Base-by-base conservation (phyloP, 2,329 filamentous ascomycete species). In the Alternaria brassicicola region DNA sequence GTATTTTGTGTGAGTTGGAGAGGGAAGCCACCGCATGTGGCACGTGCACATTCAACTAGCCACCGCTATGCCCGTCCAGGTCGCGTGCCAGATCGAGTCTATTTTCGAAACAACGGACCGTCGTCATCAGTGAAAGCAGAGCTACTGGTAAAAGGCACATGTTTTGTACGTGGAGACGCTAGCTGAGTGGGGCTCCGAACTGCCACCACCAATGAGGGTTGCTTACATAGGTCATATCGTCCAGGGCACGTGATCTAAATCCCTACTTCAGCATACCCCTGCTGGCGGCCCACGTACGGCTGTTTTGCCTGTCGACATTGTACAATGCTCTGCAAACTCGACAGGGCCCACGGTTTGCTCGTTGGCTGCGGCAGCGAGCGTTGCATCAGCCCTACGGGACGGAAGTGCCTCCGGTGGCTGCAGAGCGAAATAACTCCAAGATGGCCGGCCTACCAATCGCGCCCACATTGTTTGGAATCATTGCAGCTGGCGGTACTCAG, bases 1-100 rank as follows among this genome's bases (percentile, higher is more conserved):
- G 59, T 62, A 64, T 62, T 67, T 70, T 65, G 60, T 62, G 52
- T 55, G 59, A 56, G 52, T 30, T 39, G 52, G 45, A 39, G 39
- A 55, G 62, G 63, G 21, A 45, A 57, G 59, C 51, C 61, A 59
- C 49, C 39, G 8, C 15, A 19, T 49, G 45, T 54, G 15, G 51
- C 60, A 53, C 62, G 57, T 59, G 56, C 55, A 38, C 39, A 53
- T 53, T 8, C 23, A 13, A 46, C 46, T n/a, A 55, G 59, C 59
- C 55, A 54, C 36, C 52, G 59, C 63, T 62, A 61, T 56, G 39
- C 53, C 60, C 62, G 62, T 39, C 31, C 41, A 45, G 36, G 52
- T 55, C 55, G 42, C 42, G 26, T 63, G 57, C 58, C 38, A 62
- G 58, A 63, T 55, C 51, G 39, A 26, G 39, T 33, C 38, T 41